Base-by-base conservation (phyloP, 208 protist species). In the Leishmania arabica region DNA sequence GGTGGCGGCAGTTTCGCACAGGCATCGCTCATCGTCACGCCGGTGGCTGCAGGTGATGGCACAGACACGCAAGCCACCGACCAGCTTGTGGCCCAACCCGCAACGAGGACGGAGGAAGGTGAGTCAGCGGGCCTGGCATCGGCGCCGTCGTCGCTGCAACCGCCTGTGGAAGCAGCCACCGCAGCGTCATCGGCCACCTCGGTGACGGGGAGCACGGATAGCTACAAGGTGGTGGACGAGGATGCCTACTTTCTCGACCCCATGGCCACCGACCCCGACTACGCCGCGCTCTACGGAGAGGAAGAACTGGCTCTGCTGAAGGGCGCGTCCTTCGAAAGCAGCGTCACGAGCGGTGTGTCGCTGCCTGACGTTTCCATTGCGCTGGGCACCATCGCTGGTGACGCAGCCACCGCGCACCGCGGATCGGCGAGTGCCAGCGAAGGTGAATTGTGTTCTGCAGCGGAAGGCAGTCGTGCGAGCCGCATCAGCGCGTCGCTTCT, bases 221-320 rank as follows among this genome's bases (percentile, higher is more conserved):
- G 82, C 77, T 84, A 86, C 76, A 89, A 86, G 64, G 82, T 85
- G 49, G 77, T 78, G 64, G 85, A 89, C 49, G 84, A 82, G 24
- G 86, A 91, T 70, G 80, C 84, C 40, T 88, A 88, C 84, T 91
- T 84, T 53, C 81, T 91, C 27, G 87, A 91, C 60, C 83, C 86
- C 4, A 74, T 93, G 31, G 87, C 88, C 78, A 76, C 82, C 6
- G 82, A 85, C 34, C 4, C 17, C 27, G 86, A 89, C 65, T 87
- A 86, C 81, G 69, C 60, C 4, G 79, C 77, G 1, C 60, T 80
- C 62, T 83, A 82, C 79, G 85, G 81, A 53, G 78, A 76, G 51
- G 88, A 82, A 40, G 79, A 82, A 17, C 34, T 17, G 56, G 34
- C 72, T 66, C 82, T 90, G 54, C 71, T 86, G 34, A 54, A 77